phyloP scores from a whole-genome alignment of 1,284 basidiomycete genomes.

The Microbotryum silenes-acaulis region DNA sequence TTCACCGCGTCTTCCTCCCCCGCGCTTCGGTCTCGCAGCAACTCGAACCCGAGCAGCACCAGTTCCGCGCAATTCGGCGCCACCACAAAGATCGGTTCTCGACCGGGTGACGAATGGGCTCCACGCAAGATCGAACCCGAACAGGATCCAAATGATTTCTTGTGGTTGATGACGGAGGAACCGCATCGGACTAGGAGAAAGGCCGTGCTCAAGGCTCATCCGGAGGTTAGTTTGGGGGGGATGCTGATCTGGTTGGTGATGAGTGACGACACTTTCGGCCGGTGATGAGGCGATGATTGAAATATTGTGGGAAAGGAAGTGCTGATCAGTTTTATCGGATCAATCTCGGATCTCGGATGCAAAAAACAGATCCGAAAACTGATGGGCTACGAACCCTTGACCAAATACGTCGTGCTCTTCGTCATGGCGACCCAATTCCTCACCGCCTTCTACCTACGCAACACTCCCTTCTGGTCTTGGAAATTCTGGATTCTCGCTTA shows the following conservation, averaged over 20 bases:
- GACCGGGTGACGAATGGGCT: conserved; percentile 34
- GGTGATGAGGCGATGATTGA: background rate
- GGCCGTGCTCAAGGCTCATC: conserved; percentile 88
- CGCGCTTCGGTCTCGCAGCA: background rate
- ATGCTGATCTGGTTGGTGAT: no score
- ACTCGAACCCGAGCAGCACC: conserved; percentile 10
- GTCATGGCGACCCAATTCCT: conserved; percentile 72
- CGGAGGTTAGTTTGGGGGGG: conserved; percentile 56
- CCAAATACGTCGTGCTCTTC: conserved; percentile 72
- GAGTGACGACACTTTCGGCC: no score
- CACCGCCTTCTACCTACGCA: conserved; percentile 58
- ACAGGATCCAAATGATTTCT: conserved; percentile 41
- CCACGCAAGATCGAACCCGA: conserved; percentile 34
- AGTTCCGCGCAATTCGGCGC: conserved; percentile 1
- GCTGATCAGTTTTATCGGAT: no score
- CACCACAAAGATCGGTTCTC: background rate
- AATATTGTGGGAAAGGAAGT: background rate
- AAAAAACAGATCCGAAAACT: conserved; percentile 67
- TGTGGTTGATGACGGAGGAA: conserved; percentile 97
- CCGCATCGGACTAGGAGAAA: conserved; percentile 80
- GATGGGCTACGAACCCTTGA: conserved; percentile 88
- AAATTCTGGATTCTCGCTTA: conserved; percentile 74
- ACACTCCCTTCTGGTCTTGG: conserved; percentile 60
- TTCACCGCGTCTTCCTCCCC: no score
- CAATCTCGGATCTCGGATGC: no score